Percentiles rank a stretch among this genome's conserved stretches.
These are phyloP conservation scores for Eucalyptus erythrocorys DNA, from an alignment of 345 rosid species.

Conservation along the genomic window DNA sequence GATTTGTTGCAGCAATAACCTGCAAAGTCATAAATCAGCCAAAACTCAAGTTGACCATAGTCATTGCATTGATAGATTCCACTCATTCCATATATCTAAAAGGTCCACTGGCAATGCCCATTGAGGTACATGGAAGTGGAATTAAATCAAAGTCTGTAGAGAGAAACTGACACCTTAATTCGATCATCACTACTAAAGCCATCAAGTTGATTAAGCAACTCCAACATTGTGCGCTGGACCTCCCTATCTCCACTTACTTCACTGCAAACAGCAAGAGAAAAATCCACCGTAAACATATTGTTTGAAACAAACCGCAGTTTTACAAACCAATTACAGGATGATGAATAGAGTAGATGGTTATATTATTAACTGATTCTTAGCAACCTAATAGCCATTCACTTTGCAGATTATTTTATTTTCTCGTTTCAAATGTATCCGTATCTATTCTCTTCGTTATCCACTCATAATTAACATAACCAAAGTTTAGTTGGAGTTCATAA, in stretches of 20 bases:
- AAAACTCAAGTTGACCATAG: neutral
- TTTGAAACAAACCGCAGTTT: neutral
- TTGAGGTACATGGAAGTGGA: neutral
- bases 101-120: neutral
- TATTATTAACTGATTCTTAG: neutral
- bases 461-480: neutral
- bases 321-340: neutral
- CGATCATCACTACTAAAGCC: constrained; percentile 98
- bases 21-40: constrained; percentile 3
- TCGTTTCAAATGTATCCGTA: neutral
- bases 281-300: neutral
- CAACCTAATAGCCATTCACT: neutral
- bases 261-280: constrained; percentile 30
- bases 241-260: constrained; percentile 99
- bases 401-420: neutral
- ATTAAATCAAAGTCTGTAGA: neutral
- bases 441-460: neutral
- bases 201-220: constrained; percentile 96
- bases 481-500: neutral
- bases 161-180: constrained; percentile 57
- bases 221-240: constrained; percentile 98
- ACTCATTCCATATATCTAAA: neutral
- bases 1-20: constrained; percentile 99
- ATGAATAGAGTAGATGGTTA: neutral
- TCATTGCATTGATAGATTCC: neutral